Evolutionary conservation across 1,284 basidiomycete genomes (phyloP), one percentile per base, ranked within the genome.

Genomic region (Bondarzewia mesenterica): DNA sequence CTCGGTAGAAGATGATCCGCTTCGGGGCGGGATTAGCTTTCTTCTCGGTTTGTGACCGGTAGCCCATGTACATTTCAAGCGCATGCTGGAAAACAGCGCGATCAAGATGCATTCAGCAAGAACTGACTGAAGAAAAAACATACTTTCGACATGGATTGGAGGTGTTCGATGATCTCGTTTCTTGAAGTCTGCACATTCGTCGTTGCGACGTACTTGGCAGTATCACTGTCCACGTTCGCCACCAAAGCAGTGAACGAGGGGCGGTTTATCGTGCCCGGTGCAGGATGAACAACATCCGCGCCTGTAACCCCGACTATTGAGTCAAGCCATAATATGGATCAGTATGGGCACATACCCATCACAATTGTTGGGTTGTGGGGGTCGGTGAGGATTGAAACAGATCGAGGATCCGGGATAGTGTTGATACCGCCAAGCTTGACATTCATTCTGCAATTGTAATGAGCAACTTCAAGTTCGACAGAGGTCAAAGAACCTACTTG

Each of bases 341-440:
- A 25, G 43, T 32, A 4, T 23, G 22, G 47, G 53, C 47, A 55
- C 61, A 57, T 64, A 78, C 84, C 85, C 75, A 89, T 82, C 47
- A 89, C 78, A n/a, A 89, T 75, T 0, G 85, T 85, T 1, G 85
- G 86, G 54, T 79, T 77, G 25, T 74, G 67, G 1, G 78, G 75
- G 56, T 89, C 85, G 0, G 77, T 76, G n/a, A 87, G 67, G 7
- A 76, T 71, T 0, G 73, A 68, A 4, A 82, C 76, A 0, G 80
- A 80, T 15, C 72, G 67, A 1, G 80, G 71, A 45, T 83, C 81
- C 0, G 84, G 85, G 40, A 89, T 71, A 3, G 75, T 77, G 59
- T 89, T 90, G 58, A 88, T 82, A 0, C 87, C 86, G 16, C 86
- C 87, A 0, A 89, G 69, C 61, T 90, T 89, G 20, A 85, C 85